Evolutionary conservation across 1,284 basidiomycete genomes (phyloP), one percentile per base, ranked within the genome.

Genomic region (Butyriboletus appendiculatus): DNA sequence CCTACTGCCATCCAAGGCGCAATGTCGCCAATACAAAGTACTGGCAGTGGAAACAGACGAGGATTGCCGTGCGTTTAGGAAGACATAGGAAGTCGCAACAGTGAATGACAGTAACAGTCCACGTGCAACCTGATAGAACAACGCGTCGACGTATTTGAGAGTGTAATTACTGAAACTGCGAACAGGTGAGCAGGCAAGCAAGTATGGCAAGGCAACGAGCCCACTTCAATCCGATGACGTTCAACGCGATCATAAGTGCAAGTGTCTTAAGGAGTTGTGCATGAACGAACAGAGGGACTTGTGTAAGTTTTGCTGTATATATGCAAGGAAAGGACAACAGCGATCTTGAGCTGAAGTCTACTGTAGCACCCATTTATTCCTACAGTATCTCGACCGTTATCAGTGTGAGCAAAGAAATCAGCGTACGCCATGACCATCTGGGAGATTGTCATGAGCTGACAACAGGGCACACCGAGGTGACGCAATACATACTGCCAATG

Each of bases 91-190:
- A 20, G 90, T 87, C 60, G 77, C 73, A 62, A 94, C 91, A 16
- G 93, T 96, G 76, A 92, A 90, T 0, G 93, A 93, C 34, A 94
- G 81, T 30, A 94, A 81, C 58, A 94, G 79, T 16, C 92, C 92
- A 16, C 91, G 86, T 1, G 92, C 92, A 56, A 94, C 86, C 74
- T 92, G 92, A 68, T 95, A 95, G 73, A 94, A 94, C 0, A 92
- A 94, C 6, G 92, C 90, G 57, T 95, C 93, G 63, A 95, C 93
- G 64, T 88, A 92, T 83, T 94, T 90, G 45, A 95, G 80, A 51
- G 92, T 94, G 67, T 89, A 94, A 68, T 94, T 96, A 74, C 90
- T 92, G 71, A n/a, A 90, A 62, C 89, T 93, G 66, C 42, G 37
- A 16, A 38, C 15, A 45, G 38, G 11, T 50, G 41, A 53, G 37